Base-by-base conservation (phyloP, 1,284 basidiomycete species). In the Fomes fomentarius region DNA sequence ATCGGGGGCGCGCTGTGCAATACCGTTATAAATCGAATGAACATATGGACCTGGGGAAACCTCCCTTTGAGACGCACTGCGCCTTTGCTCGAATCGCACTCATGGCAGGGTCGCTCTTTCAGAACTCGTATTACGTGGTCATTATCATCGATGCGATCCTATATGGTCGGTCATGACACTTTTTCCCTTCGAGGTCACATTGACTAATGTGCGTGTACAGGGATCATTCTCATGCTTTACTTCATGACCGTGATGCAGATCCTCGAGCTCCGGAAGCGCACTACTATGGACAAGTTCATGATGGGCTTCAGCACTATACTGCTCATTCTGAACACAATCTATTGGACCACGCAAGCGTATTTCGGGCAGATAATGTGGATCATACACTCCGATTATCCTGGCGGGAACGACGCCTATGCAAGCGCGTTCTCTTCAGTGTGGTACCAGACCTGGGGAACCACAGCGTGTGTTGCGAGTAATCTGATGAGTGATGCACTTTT, bases 361-460 rank as follows among this genome's bases (percentile, higher is more conserved):
- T 63, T 63, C 21, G 62, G 62, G n/a, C 35, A 63, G 48, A 52
- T 52, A 50, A 59, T 59, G 59, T 63, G 57, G 53, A 60, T 61
- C 35, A 35, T 43, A 24, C 54, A 61, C 44, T 39, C 49, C 11
- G 49, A 54, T 50, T 63, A 56, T 24, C 60, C 62, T 1, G 62
- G 59, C 28, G 62, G 62, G 15, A 39, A 41, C n/a, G 55, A 52
- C 25, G 57, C 52, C 10, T 61, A 57, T 17, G 47, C 52, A 39
- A 37, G 12, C 7, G 48, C 44, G 15, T 41, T 50, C 28, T 51
- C 52, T 2, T 54, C 59, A 1, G 57, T 60, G 3, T 63, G 62
- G 62, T 63, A 63, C 42, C 52, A 61, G 48, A 61, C 55, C 8
- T 59, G 57, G 62, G 62, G 57, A 2, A 54, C 50, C 2, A 46